Evolutionary conservation across 2,329 filamentous ascomycete genomes (phyloP).

Genomic region (Trichoderma koningii): DNA sequence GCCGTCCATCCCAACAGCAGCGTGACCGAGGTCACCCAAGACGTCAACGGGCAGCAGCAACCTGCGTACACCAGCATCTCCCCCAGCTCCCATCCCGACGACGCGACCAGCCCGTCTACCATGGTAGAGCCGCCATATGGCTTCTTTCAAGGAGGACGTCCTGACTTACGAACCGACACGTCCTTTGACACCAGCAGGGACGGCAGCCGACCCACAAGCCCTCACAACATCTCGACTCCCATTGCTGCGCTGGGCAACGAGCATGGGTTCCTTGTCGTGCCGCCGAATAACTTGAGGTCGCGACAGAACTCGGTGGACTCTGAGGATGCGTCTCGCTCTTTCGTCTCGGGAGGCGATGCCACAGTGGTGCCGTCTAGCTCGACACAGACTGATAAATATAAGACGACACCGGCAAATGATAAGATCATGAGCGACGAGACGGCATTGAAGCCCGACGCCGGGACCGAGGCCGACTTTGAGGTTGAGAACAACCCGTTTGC

Average conservation of each 20-base stretch:
- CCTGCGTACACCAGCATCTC: conserved; percentile 34
- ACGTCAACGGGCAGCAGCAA: conserved; percentile 31
- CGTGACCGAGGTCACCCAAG: conserved; percentile 37
- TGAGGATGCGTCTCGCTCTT: conserved; percentile 60
- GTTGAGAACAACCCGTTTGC: conserved; percentile 82
- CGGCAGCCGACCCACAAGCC: conserved; percentile 67
- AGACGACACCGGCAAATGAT: conserved; percentile 48
- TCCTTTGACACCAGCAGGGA: conserved; percentile 65
- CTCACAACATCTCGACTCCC: conserved; percentile 69
- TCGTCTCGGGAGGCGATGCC: conserved; percentile 64
- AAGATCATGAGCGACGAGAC: conserved; percentile 65
- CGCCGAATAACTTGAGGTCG: conserved; percentile 56
- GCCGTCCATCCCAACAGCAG: conserved; percentile 40
- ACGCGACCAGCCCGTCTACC: conserved; percentile 46
- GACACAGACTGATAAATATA: conserved; percentile 46
- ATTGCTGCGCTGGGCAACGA: conserved; percentile 51
- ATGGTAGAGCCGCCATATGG: conserved; percentile 39
- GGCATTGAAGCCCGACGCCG: conserved; percentile 73
- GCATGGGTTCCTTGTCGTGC: conserved; percentile 65
- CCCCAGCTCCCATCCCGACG: conserved; percentile 44
- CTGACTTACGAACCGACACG: conserved; percentile 55
- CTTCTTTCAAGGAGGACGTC: conserved; percentile 33
- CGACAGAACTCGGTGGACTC: conserved; percentile 72
- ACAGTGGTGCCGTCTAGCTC: conserved; percentile 54
- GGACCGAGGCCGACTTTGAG: conserved; percentile 73